Conservation (phyloP, 768 basidiomycete species). For the Floccularia luteovirens region DNA sequence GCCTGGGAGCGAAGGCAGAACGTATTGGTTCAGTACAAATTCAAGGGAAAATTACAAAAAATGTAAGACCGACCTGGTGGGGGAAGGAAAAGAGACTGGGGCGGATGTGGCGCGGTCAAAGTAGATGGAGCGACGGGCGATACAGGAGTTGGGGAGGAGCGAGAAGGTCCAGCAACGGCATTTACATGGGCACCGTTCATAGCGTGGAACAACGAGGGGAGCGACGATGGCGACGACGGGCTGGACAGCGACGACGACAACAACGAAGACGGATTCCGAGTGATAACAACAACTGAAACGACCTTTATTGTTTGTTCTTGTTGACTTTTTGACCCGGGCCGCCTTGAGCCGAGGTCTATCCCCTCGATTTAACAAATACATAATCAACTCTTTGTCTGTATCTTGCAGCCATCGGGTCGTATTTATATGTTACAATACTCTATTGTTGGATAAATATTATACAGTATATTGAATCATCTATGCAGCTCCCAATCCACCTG, state of each 20-base stretch:
- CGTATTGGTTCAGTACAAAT: not conserved
- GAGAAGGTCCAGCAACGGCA: conserved; percentile 60
- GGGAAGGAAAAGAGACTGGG: conserved; percentile 29
- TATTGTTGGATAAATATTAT: no score
- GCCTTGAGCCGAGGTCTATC: not conserved
- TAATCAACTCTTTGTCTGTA: no score
- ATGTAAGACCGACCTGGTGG: conserved; percentile 27
- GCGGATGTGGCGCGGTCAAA: conserved; percentile 15
- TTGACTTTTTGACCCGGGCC: conserved; percentile 5
- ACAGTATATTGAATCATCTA: no score
- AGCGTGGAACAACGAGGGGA: conserved; percentile 4
- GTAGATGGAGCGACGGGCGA: conserved; percentile 19
- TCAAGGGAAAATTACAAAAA: conserved; percentile 1
- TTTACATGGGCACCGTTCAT: conserved; percentile 37
- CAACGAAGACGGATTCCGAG: conserved; percentile 10
- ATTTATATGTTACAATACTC: no score
- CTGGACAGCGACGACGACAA: conserved; percentile 13
- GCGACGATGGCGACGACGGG: conserved; percentile 12
- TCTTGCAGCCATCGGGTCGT: no score
- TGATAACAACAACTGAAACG: conserved; percentile 10
- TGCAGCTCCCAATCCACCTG: no score
- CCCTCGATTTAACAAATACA: not conserved
- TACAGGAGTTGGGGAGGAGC: conserved; percentile 18
- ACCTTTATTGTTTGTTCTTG: conserved; percentile 14
- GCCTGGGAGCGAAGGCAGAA: conserved; percentile 12